Base-by-base conservation (phyloP, 768 basidiomycete species). In the Russula sp. region DNA sequence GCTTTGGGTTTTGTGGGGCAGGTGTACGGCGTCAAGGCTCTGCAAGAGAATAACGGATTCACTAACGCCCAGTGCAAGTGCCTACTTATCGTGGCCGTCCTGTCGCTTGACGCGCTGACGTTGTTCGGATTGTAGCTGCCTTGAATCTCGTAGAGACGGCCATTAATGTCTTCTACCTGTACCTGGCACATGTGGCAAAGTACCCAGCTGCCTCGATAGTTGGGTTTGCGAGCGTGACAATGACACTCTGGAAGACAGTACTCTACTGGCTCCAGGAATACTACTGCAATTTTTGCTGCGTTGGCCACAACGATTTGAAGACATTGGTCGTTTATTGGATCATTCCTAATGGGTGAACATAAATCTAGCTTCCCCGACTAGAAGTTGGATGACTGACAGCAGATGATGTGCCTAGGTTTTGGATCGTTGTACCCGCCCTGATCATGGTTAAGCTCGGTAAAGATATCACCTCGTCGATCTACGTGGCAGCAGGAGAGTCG, bases 201-300 rank as follows among this genome's bases (percentile, higher is more conserved):
- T 86, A 85, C 74, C 83, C 89, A 3, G 76, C 83, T 14, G 90
- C 93, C 0, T 82, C 89, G 2, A 67, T 94, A 30, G 71, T 95
- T 59, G 94, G 92, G 5, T 89, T 94, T 71, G 78, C 82, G 20
- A 80, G 84, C 1, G 86, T 81, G 2, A 73, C 81, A n/a, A 86
- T 93, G 87, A 95, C 94, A 0, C 75, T 94, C 48, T 83, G 86
- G 42, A 95, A 96, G 78, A 96, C 94, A 3, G 72, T 85, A 8
- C 79, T 96, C n/a, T 96, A 95, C 75, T 84, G 83, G 80, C 73
- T 79, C 16, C 87, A 92, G 72, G 93, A 94, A 74, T 88, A 87
- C 73, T 92, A 79, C 71, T 92, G 90, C 73, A 79, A 81, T 3
- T 85, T 78, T 56, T 93, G 91, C 70, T 78, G 83, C 11, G 77